Percentiles rank a stretch among this genome's conserved stretches.
Evolutionary conservation across 257 asterid species (phyloP).

Genomic region (Scutellaria baicalensis): DNA sequence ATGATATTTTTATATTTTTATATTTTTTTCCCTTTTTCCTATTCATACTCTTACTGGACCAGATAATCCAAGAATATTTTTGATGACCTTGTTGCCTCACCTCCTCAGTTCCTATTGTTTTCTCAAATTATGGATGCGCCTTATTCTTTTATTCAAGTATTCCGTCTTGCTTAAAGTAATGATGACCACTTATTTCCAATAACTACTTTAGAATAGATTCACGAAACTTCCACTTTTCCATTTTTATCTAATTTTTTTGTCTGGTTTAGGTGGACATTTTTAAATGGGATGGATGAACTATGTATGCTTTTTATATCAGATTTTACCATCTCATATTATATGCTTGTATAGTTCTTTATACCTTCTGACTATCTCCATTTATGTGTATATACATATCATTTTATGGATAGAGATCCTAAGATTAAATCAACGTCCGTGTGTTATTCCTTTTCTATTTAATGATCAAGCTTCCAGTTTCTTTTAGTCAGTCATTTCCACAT

Average conservation of each 20-base stretch:
- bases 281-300: not conserved
- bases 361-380: not conserved
- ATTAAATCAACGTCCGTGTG: not conserved
- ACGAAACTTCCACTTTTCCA: not conserved
- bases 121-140: not conserved
- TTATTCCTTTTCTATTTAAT: not conserved
- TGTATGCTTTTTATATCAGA: not conserved
- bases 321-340: not conserved
- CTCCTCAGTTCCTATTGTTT: not conserved
- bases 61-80: slow-evolving; percentile 4
- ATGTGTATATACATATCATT: not conserved
- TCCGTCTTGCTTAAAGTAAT: not conserved
- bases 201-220: not conserved
- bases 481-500: not conserved
- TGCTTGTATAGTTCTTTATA: slow-evolving; percentile 5
- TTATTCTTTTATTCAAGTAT: not conserved
- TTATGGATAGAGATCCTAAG: not conserved
- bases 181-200: not conserved
- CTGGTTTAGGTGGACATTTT: not conserved
- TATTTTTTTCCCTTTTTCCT: not conserved
- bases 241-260: not conserved
- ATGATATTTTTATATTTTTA: not conserved
- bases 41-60: not conserved
- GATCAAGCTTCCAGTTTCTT: not conserved
- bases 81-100: not conserved